Percentiles rank a stretch among this genome's conserved stretches.
These are phyloP conservation scores for Coniella lustricola DNA, from an alignment of 2,329 filamentous ascomycete genomes.

Conservation along the genomic window DNA sequence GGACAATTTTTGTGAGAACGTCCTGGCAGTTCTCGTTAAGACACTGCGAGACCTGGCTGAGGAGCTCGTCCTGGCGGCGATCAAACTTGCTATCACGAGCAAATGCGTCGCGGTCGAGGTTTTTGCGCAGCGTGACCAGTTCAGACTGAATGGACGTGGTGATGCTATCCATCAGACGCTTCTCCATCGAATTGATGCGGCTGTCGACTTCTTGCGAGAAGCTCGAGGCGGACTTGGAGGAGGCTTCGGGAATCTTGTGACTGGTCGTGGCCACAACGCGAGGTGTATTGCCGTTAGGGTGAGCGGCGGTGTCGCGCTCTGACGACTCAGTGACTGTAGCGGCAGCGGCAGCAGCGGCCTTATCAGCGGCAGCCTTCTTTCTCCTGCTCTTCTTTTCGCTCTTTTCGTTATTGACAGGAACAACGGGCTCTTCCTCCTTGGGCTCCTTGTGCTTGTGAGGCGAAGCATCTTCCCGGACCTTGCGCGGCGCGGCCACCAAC, in stretches of 20 bases:
- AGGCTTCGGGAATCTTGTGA: conserved; percentile 26
- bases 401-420: conserved; percentile 41
- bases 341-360: conserved; percentile 31
- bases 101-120: conserved; percentile 57
- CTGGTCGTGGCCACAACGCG: conserved; percentile 24
- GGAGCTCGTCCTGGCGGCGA: conserved; percentile 45
- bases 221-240: conserved; percentile 22
- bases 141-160: conserved; percentile 8
- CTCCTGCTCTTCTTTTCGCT: conserved; percentile 54
- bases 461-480: conserved; percentile 22
- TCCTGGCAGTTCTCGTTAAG: conserved; percentile 60
- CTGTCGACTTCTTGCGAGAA: conserved; percentile 43
- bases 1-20: conserved; percentile 69
- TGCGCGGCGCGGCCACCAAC: conserved; percentile 25
- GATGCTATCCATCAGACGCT: conserved; percentile 31
- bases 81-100: conserved; percentile 45
- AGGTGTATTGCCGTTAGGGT: conserved; percentile 30
- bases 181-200: conserved; percentile 48
- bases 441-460: conserved; percentile 37
- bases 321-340: conserved; percentile 33
- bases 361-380: conserved; percentile 56
- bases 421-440: conserved; percentile 42
- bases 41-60: conserved; percentile 53
- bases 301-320: conserved; percentile 33
- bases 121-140: conserved; percentile 7